Percentiles rank a stretch among this genome's conserved stretches.
Evolutionary conservation across 192 early-diverging fungal species (phyloP).

Genomic region (Mortierella antarctica): DNA sequence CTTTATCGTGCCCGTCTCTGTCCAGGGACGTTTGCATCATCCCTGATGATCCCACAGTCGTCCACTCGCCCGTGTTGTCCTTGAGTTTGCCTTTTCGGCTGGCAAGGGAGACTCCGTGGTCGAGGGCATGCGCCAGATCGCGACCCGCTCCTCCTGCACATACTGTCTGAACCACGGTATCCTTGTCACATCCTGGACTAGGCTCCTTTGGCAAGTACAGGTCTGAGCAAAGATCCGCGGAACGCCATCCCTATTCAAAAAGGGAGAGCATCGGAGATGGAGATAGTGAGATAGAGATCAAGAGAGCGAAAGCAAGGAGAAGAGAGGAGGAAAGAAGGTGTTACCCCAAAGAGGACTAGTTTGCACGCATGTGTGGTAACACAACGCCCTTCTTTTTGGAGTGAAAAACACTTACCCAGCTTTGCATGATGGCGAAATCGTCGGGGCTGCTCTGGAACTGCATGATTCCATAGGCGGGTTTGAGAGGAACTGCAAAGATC

Average conservation of each 20-base stretch:
- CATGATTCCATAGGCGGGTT: constrained; percentile 60
- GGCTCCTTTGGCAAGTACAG: not conserved
- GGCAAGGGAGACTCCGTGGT: too few relatives aligned
- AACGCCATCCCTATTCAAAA: constrained; percentile 24
- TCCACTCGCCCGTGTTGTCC: too few relatives aligned
- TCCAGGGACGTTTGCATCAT: too few relatives aligned
- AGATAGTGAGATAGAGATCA: not conserved
- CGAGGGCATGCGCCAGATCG: not conserved
- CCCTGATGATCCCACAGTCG: too few relatives aligned
- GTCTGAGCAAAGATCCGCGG: constrained; percentile 2
- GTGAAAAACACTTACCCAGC: constrained; percentile 63
- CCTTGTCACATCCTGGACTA: not conserved
- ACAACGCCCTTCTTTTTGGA: not conserved
- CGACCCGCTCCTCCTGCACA: not conserved
- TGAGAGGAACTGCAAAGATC: constrained; percentile 59
- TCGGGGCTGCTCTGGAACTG: constrained; percentile 68
- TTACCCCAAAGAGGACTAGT: not conserved
- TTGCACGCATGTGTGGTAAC: not conserved
- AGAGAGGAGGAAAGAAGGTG: not conserved
- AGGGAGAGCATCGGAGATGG: not conserved
- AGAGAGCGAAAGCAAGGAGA: not conserved
- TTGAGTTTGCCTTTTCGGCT: too few relatives aligned
- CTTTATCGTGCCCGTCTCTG: constrained; percentile 2
- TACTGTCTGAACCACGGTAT: constrained; percentile 3
- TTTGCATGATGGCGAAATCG: constrained; percentile 62